phyloP scores from a whole-genome alignment of 2,329 filamentous ascomycete species.

The Neopestalotiopsis sp. region DNA sequence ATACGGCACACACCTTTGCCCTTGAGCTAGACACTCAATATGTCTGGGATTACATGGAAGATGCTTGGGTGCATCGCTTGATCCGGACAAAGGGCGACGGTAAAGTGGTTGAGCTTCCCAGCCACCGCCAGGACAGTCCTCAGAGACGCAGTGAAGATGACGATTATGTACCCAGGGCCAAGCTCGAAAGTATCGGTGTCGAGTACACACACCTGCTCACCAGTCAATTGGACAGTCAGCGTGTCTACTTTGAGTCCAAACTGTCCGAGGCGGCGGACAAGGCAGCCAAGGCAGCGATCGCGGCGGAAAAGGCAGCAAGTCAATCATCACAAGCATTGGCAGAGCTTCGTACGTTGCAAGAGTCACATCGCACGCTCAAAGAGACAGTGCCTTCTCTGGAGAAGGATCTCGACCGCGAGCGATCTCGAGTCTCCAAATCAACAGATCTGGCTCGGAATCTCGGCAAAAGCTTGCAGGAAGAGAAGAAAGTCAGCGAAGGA shows the following conservation, averaged over 20 bases:
- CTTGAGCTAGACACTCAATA: conserved; percentile 93
- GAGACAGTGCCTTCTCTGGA: conserved; percentile 73
- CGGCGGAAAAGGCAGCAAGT: conserved; percentile 66
- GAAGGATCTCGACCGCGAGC: conserved; percentile 72
- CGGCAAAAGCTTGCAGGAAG: conserved; percentile 79
- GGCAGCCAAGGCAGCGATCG: conserved; percentile 73
- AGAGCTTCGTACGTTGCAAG: conserved; percentile 58
- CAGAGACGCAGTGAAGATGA: conserved; percentile 49
- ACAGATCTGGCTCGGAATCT: conserved; percentile 78
- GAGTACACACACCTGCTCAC: conserved; percentile 96
- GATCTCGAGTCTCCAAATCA: conserved; percentile 72
- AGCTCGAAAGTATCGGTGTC: conserved; percentile 79
- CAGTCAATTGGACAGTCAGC: conserved; percentile 89
- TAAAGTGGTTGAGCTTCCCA: conserved; percentile 89
- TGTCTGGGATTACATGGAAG: conserved; percentile 97
- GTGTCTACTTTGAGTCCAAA: conserved; percentile 92
- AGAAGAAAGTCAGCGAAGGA: conserved; percentile 82
- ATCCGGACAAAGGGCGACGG: conserved; percentile 94
- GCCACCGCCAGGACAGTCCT: conserved; percentile 43
- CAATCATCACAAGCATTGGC: conserved; percentile 55
- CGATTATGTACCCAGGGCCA: conserved; percentile 74
- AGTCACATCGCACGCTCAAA: conserved; percentile 57
- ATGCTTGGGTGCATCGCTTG: conserved; percentile 93
- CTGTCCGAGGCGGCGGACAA: conserved; percentile 90
- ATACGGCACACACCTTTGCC: conserved; percentile 87